Base-by-base conservation (phyloP, 305 asterid species). In the Fraxinus floribunda region DNA sequence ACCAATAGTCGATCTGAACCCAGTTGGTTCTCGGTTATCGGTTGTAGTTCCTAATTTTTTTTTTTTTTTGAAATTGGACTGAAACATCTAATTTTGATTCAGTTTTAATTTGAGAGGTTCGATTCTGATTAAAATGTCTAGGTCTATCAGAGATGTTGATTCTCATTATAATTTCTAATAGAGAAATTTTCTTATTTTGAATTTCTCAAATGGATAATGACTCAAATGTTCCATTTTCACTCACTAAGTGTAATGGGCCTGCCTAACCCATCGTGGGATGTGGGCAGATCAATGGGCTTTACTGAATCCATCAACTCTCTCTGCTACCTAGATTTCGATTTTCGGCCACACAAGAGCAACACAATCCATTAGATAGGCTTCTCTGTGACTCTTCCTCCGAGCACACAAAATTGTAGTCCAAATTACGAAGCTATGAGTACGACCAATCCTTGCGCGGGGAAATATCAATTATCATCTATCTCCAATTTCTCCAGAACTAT, bases 341-440 rank as follows among this genome's bases (percentile, higher is more conserved):
- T 77, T 72, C 81, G 64, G 66, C 88, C 88, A 86, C 88, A 86
- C 81, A 8, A 66, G 76, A 22, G 24, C 68, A 22, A 7, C 35
- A 26, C 34, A 9, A 24, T 5, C 16, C 32, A 4, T 44, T 1
- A 75, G 86, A 81, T 78, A 86, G 72, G 62, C 60, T 75, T 78
- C 70, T 1, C 64, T 11, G 6, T 49, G 3, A 57, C 34, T 29
- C 71, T 55, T 80, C 16, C 18, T 30, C 46, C n/a, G 20, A 78
- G 24, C 68, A 30, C 52, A 6, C 10, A 34, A 10, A 2, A 7
- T 20, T 22, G 70, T 5, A 10, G 70, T 60, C 24, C 30, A 60
- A 60, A 60, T 60, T 60, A 2, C 35, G 22, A 70, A 76, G 76
- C 15, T 0, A 90, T 90, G 93, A 85, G 73, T 41, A 1, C 85